phyloP scores from a whole-genome alignment of 2,329 filamentous ascomycete genomes.

The Fusarium praegraminearum region DNA sequence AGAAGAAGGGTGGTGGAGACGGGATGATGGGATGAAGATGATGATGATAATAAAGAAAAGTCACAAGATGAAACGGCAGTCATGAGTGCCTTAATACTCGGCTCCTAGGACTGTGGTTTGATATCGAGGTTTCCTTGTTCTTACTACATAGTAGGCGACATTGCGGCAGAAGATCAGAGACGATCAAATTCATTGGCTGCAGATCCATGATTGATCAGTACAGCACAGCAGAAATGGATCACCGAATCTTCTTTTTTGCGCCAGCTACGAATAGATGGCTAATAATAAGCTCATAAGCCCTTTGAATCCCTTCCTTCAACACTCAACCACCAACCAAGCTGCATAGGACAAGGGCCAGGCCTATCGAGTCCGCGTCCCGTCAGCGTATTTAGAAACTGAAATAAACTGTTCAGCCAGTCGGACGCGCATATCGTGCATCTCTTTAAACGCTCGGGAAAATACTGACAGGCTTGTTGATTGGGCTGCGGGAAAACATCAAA shows the following conservation, averaged over 20 bases:
- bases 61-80: slow-evolving; percentile 36
- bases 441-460: slow-evolving; percentile 25
- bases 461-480: slow-evolving; percentile 28
- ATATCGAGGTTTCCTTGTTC: slow-evolving; percentile 5
- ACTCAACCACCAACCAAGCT: slow-evolving; percentile 31
- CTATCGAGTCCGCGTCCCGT: neutral
- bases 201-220: slow-evolving; percentile 5
- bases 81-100: slow-evolving; percentile 31
- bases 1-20: slow-evolving; percentile 12
- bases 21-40: slow-evolving; percentile 32
- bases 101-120: neutral
- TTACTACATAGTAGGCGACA: slow-evolving; percentile 8
- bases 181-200: slow-evolving; percentile 29
- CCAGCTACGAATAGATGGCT: slow-evolving; percentile 30
- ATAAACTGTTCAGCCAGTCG: slow-evolving; percentile 8
- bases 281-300: slow-evolving; percentile 24
- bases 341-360: slow-evolving; percentile 7
- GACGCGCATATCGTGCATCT: slow-evolving; percentile 16
- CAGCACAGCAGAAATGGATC: slow-evolving; percentile 6
- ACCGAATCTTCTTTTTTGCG: slow-evolving; percentile 11
- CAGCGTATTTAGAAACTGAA: slow-evolving; percentile 28
- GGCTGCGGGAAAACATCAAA: slow-evolving; percentile 25
- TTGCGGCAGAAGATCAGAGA: slow-evolving; percentile 14
- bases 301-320: slow-evolving; percentile 3
- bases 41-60: slow-evolving; percentile 1